These are phyloP conservation scores for Macrocybe gigantea DNA, from an alignment of 768 basidiomycete species.

Conservation along the genomic window DNA sequence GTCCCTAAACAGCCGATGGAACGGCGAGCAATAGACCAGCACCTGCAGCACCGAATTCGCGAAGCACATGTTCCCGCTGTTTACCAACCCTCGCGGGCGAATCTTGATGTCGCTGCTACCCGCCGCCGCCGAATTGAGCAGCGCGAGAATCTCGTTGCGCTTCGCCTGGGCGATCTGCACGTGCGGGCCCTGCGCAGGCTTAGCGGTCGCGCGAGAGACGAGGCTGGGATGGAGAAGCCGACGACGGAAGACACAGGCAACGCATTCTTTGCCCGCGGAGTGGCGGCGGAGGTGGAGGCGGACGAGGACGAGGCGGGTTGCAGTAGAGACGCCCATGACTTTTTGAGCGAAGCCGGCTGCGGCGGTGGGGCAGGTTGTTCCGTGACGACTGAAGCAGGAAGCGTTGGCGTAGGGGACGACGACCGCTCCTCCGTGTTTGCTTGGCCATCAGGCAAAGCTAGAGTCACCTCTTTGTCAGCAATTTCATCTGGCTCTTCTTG, in stretches of 20 bases:
- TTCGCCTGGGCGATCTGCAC: constrained; percentile 27
- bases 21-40: constrained; percentile 84
- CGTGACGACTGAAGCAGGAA: constrained; percentile 1
- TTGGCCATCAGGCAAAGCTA: not conserved
- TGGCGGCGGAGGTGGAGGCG: constrained; percentile 27
- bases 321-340: constrained; percentile 75
- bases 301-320: constrained; percentile 32
- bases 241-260: constrained; percentile 69
- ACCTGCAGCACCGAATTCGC: constrained; percentile 93
- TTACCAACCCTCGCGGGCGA: constrained; percentile 78
- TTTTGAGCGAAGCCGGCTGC: constrained; percentile 39
- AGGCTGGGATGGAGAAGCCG: constrained; percentile 67
- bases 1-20: constrained; percentile 71
- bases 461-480: not conserved
- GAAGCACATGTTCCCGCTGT: constrained; percentile 97
- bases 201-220: constrained; percentile 14
- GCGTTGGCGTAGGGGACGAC: constrained; percentile 1
- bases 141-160: constrained; percentile 44
- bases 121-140: constrained; percentile 28
- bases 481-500: constrained; percentile 1
- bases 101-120: constrained; percentile 21
- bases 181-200: constrained; percentile 8
- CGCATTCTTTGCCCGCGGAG: constrained; percentile 31
- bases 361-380: constrained; percentile 15
- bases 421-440: not conserved